phyloP scores from a whole-genome alignment of 1,284 basidiomycete species.

The Porogramme epimiltina region DNA sequence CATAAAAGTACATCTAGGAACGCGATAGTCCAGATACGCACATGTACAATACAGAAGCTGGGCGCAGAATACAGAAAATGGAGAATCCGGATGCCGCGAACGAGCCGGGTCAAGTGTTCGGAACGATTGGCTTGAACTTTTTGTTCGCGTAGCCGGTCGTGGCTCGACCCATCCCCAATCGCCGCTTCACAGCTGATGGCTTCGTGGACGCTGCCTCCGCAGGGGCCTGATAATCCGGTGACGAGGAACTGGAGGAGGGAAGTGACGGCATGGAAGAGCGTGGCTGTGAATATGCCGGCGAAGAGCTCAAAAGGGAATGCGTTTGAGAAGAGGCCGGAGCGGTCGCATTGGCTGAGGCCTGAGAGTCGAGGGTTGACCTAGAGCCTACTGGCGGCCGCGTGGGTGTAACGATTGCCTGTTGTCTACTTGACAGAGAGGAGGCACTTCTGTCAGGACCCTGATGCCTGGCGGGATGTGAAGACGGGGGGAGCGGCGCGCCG shows the following conservation, averaged over 20 bases:
- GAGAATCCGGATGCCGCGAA: not conserved
- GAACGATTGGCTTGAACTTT: slow-evolving; percentile 54
- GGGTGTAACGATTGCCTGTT: too few relatives aligned
- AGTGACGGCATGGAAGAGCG: too few relatives aligned
- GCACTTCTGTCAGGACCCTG: too few relatives aligned
- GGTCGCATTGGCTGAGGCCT: too few relatives aligned
- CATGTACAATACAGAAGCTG: not conserved
- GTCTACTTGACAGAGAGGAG: too few relatives aligned
- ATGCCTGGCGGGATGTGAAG: too few relatives aligned
- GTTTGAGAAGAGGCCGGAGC: not conserved
- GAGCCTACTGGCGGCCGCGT: too few relatives aligned
- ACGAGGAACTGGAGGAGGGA: not conserved
- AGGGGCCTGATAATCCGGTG: not conserved
- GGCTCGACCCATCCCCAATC: slow-evolving; percentile 60
- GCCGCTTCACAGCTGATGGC: slow-evolving; percentile 45
- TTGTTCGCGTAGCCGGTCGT: slow-evolving; percentile 61
- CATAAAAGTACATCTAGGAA: slow-evolving; percentile 2
- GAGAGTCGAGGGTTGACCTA: too few relatives aligned
- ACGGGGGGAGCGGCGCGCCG: too few relatives aligned
- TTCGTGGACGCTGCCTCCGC: slow-evolving; percentile 1
- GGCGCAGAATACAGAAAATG: not conserved
- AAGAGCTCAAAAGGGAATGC: not conserved
- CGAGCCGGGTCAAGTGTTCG: not conserved
- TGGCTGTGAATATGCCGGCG: too few relatives aligned
- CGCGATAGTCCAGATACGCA: not conserved